phyloP scores from a whole-genome alignment of 495 filamentous ascomycete genomes.

The Letharia lupina region DNA sequence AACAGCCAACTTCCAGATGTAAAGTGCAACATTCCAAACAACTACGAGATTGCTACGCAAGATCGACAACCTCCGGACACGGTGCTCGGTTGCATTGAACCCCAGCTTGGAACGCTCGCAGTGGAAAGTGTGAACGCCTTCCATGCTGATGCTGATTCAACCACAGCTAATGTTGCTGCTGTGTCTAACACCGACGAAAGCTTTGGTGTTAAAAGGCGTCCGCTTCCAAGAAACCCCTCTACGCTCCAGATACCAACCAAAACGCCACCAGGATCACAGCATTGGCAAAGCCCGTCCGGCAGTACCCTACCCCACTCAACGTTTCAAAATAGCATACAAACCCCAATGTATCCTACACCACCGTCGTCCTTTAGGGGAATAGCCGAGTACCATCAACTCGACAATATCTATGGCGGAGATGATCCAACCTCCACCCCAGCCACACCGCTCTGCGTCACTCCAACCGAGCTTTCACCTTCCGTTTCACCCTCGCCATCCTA shows the following conservation, averaged over 20 bases:
- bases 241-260: not conserved
- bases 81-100: not conserved
- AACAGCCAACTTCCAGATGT: not conserved
- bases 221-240: not conserved
- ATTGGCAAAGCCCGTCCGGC: not conserved
- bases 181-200: not conserved
- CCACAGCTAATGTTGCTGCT: not conserved
- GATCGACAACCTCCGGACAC: not conserved
- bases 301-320: not conserved
- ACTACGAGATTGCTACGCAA: not conserved
- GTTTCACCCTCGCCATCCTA: not conserved
- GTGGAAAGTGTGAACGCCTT: not conserved
- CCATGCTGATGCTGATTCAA: not conserved
- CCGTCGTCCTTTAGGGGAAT: not conserved
- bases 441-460: too few species aligned
- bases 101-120: not conserved
- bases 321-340: not conserved
- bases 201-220: not conserved
- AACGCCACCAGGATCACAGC: not conserved
- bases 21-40: not conserved
- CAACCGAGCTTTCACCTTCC: not conserved
- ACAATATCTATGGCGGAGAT: not conserved
- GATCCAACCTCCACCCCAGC: not conserved
- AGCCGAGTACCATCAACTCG: too few species aligned
- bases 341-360: not conserved